Evolutionary conservation across 257 asterid genomes (phyloP).

Genomic region (Parsonsia alboflavescens): DNA sequence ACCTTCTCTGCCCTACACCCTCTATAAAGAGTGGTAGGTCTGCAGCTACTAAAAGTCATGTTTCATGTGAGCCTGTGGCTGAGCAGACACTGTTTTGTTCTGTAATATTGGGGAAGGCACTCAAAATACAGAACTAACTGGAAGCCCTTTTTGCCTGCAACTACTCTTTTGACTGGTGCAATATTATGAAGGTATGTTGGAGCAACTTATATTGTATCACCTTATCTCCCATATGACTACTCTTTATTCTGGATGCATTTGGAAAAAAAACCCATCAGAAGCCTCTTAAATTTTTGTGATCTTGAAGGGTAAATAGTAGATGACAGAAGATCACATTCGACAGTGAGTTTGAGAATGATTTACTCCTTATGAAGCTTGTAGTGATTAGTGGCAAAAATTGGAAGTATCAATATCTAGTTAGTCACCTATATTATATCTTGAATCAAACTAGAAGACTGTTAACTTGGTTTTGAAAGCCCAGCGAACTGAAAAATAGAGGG

Average conservation of each 20-base stretch:
- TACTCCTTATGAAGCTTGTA: neutral
- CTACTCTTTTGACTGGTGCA: neutral
- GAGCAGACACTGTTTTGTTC: neutral
- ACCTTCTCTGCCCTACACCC: constrained; percentile 19
- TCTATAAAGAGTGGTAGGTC: constrained; percentile 6
- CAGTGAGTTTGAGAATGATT: neutral
- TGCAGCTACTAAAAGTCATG: neutral
- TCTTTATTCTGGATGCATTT: neutral
- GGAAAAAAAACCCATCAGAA: neutral
- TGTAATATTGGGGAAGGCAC: neutral
- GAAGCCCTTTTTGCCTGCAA: neutral
- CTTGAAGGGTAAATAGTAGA: too few relatives aligned
- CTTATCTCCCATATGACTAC: neutral
- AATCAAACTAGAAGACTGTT: neutral
- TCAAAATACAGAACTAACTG: neutral
- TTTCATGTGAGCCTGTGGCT: neutral
- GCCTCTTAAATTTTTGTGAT: neutral
- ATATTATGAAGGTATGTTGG: neutral
- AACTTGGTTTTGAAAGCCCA: too few relatives aligned
- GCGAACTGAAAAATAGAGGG: neutral
- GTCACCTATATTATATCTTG: neutral
- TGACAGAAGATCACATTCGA: neutral
- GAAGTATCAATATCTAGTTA: neutral
- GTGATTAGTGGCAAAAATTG: neutral
- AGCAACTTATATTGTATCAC: neutral